These are phyloP conservation scores for Ascochyta rabiei DNA, from an alignment of 2,329 filamentous ascomycete species.

Conservation along the genomic window DNA sequence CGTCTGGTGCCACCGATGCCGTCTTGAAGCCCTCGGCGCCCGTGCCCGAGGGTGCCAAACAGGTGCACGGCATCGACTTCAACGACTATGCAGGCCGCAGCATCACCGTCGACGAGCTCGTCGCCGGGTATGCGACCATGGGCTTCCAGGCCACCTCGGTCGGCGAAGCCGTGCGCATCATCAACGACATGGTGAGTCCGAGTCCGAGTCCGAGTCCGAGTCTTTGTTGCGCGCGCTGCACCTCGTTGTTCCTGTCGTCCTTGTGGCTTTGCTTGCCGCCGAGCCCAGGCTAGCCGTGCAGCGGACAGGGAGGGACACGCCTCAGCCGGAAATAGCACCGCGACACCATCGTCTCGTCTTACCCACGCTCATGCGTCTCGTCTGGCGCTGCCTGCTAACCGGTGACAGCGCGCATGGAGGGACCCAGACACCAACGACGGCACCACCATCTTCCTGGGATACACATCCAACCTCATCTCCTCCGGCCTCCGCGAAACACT, in stretches of 20 bases:
- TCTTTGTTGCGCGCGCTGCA: too few relatives aligned
- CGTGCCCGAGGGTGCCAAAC: constrained; percentile 76
- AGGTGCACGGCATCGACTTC: constrained; percentile 92
- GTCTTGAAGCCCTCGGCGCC: constrained; percentile 85
- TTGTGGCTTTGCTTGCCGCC: constrained; percentile 1
- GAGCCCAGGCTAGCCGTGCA: constrained; percentile 33
- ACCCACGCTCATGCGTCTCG: constrained; percentile 17
- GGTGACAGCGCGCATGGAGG: constrained; percentile 71
- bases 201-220: constrained; percentile 21
- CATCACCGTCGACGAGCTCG: constrained; percentile 84
- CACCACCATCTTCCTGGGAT: constrained; percentile 95
- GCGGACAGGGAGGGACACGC: too few relatives aligned
- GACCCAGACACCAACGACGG: constrained; percentile 78
- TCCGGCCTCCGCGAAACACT: constrained; percentile 91
- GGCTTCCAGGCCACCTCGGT: constrained; percentile 83
- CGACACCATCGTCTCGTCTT: constrained; percentile 22
- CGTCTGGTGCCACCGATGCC: constrained; percentile 67
- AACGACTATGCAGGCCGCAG: constrained; percentile 75
- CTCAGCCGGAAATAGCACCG: constrained; percentile 42
- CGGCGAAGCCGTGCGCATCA: constrained; percentile 85
- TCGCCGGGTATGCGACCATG: constrained; percentile 82
- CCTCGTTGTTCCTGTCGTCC: too few relatives aligned
- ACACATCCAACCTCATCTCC: constrained; percentile 97
- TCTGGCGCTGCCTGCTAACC: constrained; percentile 36
- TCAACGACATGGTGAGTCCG: constrained; percentile 84